phyloP scores from a whole-genome alignment of 208 protist genomes.

The Leishmania lainsoni region DNA sequence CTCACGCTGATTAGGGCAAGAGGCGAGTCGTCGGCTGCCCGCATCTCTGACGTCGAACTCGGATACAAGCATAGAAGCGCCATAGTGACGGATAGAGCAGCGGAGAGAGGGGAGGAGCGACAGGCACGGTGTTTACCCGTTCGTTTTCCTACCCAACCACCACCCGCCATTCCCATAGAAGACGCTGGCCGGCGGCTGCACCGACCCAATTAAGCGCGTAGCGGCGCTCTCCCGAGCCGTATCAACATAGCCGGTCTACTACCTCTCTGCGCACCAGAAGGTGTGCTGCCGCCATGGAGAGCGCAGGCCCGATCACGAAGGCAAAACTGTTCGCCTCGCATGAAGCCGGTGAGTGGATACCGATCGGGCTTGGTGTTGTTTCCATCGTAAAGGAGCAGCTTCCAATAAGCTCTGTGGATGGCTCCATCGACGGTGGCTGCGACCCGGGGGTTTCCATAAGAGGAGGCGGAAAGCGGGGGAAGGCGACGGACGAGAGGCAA shows the following conservation, averaged over 20 bases:
- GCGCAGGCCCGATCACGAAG: constrained; percentile 56
- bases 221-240: neutral
- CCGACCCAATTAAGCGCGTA: neutral
- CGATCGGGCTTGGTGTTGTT: too few species aligned
- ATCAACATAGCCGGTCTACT: neutral
- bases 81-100: neutral
- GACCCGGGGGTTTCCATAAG: neutral
- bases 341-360: too few species aligned
- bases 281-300: constrained; percentile 5
- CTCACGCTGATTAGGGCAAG: too few species aligned
- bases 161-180: neutral
- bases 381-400: constrained; percentile 27
- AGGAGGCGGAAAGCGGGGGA: constrained; percentile 24
- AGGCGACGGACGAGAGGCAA: constrained; percentile 24
- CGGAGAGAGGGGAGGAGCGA: neutral
- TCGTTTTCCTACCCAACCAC: neutral
- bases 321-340: too few species aligned
- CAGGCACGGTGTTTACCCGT: neutral
- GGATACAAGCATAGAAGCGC: neutral
- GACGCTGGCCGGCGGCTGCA: neutral
- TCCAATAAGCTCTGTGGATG: constrained; percentile 4
- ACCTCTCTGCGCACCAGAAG: neutral
- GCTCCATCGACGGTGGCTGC: neutral
- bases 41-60: neutral
- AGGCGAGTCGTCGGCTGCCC: too few species aligned